Conservation (phyloP, 805 yeast species). For the Saccharomyces mikatae region DNA sequence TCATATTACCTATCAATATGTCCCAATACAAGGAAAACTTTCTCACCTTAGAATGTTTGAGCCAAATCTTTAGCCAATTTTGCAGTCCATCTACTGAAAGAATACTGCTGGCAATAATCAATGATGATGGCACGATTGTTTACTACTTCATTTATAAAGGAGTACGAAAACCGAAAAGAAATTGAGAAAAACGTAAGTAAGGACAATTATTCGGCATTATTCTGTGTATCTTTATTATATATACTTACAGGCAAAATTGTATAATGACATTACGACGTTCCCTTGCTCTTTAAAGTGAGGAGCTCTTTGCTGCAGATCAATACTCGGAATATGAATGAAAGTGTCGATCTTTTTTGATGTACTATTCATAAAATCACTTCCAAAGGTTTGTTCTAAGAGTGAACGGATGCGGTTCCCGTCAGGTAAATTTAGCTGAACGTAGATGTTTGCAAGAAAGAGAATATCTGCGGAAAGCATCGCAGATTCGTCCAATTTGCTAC, state of each 20-base stretch:
- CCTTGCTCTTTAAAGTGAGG: slow-evolving; percentile 26
- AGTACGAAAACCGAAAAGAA: slow-evolving; percentile 52
- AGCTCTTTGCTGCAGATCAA: slow-evolving; percentile 6
- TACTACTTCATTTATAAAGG: slow-evolving; percentile 64
- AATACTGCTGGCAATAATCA: slow-evolving; percentile 47
- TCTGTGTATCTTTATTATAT: slow-evolving; percentile 1
- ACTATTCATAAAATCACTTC: slow-evolving; percentile 7
- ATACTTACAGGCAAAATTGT: slow-evolving; percentile 8
- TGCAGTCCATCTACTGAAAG: slow-evolving; percentile 28
- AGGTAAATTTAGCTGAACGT: slow-evolving; percentile 20
- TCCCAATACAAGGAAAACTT: slow-evolving; percentile 18
- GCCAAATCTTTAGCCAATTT: slow-evolving; percentile 14
- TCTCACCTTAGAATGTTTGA: slow-evolving; percentile 21
- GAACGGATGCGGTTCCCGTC: slow-evolving; percentile 14
- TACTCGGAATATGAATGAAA: neutral
- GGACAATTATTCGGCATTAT: neutral
- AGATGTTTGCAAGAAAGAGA: slow-evolving; percentile 21
- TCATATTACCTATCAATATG: slow-evolving; percentile 25
- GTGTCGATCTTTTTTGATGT: slow-evolving; percentile 5
- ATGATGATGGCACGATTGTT: slow-evolving; percentile 63
- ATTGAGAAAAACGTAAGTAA: slow-evolving; percentile 20
- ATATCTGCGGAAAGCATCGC: slow-evolving; percentile 16
- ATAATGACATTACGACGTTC: slow-evolving; percentile 22
- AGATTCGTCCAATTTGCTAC: neutral
- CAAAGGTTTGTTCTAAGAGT: slow-evolving; percentile 10